phyloP scores from a whole-genome alignment of 1,284 basidiomycete species.

The Leccinum subrobustum region DNA sequence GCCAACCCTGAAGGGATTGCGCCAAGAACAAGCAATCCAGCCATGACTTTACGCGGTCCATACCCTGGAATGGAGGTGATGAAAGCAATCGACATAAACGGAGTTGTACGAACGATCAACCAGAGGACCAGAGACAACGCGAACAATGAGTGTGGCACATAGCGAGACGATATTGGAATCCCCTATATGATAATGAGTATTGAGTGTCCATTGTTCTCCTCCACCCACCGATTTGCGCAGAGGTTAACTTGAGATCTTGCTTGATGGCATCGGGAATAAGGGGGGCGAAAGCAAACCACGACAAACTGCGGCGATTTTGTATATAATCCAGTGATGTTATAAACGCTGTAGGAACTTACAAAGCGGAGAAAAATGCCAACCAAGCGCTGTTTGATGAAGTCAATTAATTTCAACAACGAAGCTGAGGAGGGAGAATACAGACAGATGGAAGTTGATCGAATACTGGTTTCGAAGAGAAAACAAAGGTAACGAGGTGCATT shows the following conservation, averaged over 20 bases:
- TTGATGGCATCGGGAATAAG: slow-evolving; percentile 62
- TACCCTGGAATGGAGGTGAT: slow-evolving; percentile 31
- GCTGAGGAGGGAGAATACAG: slow-evolving; percentile 10
- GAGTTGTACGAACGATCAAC: slow-evolving; percentile 46
- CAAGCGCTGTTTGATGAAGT: slow-evolving; percentile 36
- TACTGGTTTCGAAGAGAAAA: slow-evolving; percentile 54
- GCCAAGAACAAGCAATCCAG: slow-evolving; percentile 52
- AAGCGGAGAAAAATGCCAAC: slow-evolving; percentile 47
- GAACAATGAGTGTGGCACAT: slow-evolving; percentile 54
- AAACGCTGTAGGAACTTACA: slow-evolving; percentile 22
- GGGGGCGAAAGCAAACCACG: slow-evolving; percentile 69
- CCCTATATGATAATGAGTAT: slow-evolving; percentile 23
- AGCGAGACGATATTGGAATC: slow-evolving; percentile 63
- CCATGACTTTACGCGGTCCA: slow-evolving; percentile 65
- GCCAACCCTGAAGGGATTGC: slow-evolving; percentile 66
- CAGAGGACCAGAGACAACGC: slow-evolving; percentile 53
- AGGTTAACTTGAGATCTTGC: slow-evolving; percentile 51
- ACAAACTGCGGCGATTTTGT: slow-evolving; percentile 37
- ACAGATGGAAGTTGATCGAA: slow-evolving; percentile 52
- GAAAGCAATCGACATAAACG: not conserved
- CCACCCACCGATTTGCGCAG: slow-evolving; percentile 41
- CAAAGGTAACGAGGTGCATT: slow-evolving; percentile 55
- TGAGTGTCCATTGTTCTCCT: not conserved
- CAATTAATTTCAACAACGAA: not conserved
- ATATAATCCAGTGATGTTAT: not conserved